Evolutionary conservation across 768 basidiomycete genomes (phyloP).

Genomic region (Paxillus rubicundulus): DNA sequence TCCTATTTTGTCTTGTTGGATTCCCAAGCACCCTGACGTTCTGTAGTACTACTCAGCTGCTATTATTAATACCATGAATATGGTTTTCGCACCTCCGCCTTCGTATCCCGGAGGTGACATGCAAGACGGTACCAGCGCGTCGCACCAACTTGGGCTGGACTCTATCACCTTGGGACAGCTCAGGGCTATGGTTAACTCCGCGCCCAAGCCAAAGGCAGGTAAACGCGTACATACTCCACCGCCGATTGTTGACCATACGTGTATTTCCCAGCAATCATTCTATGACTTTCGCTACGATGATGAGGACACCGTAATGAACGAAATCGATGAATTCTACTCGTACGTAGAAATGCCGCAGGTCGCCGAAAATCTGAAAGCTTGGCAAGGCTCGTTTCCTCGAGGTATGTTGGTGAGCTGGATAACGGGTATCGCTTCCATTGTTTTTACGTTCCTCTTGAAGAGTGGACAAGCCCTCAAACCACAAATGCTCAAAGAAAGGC

Average conservation of each 20-base stretch:
- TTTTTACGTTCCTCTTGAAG: slow-evolving; percentile 35
- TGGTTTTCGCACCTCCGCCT: slow-evolving; percentile 35
- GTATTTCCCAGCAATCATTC: slow-evolving; percentile 63
- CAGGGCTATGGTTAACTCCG: slow-evolving; percentile 65
- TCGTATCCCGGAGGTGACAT: slow-evolving; percentile 24
- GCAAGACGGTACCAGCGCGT: slow-evolving; percentile 29
- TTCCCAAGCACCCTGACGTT: slow-evolving; percentile 18
- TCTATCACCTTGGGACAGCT: slow-evolving; percentile 83
- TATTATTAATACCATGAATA: slow-evolving; percentile 16
- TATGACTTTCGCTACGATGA: slow-evolving; percentile 96
- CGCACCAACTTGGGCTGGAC: slow-evolving; percentile 50
- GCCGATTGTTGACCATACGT: slow-evolving; percentile 17
- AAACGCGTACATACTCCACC: slow-evolving; percentile 5
- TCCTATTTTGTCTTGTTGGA: slow-evolving; percentile 24
- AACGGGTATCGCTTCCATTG: not conserved
- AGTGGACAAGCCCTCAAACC: slow-evolving; percentile 71
- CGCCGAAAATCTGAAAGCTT: slow-evolving; percentile 81
- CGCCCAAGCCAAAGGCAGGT: slow-evolving; percentile 72
- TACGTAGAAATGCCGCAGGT: slow-evolving; percentile 95
- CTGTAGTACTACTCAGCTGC: not conserved
- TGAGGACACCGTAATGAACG: slow-evolving; percentile 92
- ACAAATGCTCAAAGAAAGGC: slow-evolving; percentile 58
- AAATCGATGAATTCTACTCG: slow-evolving; percentile 97
- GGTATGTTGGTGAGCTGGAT: slow-evolving; percentile 43
- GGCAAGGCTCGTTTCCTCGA: slow-evolving; percentile 78